Evolutionary conservation across 108 stramenopile species (phyloP).

Genomic region (Schizochytrium sp.): DNA sequence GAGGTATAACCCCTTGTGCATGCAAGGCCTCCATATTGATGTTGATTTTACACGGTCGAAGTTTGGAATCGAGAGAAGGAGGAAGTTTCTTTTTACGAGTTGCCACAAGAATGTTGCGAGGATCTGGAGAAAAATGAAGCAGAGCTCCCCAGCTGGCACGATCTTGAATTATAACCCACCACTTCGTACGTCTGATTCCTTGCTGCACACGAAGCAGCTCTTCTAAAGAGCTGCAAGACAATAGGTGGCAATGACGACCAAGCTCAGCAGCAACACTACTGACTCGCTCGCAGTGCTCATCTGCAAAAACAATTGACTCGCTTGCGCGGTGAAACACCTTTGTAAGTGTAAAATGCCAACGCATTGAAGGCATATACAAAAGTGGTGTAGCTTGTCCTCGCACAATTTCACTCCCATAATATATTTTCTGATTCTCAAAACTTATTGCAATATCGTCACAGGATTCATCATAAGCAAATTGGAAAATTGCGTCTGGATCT

Average conservation of each 20-base stretch:
- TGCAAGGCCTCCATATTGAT: neutral
- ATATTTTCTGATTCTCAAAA: neutral
- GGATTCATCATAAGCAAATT: neutral
- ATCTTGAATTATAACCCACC: conserved; percentile 12
- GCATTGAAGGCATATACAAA: conserved; percentile 13
- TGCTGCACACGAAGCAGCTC: neutral
- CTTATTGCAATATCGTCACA: neutral
- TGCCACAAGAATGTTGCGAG: neutral
- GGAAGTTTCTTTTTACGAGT: neutral
- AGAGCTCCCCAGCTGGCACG: neutral
- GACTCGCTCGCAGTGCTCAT: neutral
- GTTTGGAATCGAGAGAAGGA: neutral
- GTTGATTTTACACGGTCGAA: conserved; percentile 21
- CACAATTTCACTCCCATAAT: conserved; percentile 7
- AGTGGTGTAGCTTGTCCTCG: neutral
- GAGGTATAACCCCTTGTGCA: neutral
- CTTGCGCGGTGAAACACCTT: conserved; percentile 29
- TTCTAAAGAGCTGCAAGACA: conserved; percentile 5
- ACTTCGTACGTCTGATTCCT: conserved; percentile 3
- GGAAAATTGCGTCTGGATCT: conserved; percentile 16
- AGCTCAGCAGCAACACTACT: neutral
- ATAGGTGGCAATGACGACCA: neutral
- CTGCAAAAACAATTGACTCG: conserved; percentile 1
- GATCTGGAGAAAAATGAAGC: neutral
- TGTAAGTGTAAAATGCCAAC: conserved; percentile 34